Evolutionary conservation across 2,329 filamentous ascomycete genomes (phyloP).

Genomic region (Chaetothyriales sp.): DNA sequence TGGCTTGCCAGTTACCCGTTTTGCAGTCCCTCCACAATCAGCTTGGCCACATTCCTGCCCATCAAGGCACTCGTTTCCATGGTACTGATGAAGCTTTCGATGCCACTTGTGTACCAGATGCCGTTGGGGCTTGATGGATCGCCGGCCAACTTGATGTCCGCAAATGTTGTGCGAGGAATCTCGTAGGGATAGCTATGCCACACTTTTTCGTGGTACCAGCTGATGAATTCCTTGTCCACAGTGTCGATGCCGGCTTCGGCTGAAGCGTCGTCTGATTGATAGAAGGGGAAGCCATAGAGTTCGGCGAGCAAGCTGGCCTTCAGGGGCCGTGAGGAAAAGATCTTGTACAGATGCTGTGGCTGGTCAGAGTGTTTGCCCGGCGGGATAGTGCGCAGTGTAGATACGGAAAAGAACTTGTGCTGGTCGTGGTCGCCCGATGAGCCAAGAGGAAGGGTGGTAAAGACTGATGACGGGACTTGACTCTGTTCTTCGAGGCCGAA

Average conservation of each 20-base stretch:
- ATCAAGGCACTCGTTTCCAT: constrained; percentile 95
- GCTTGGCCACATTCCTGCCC: constrained; percentile 50
- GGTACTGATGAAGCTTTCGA: constrained; percentile 88
- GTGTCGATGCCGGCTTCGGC: constrained; percentile 10
- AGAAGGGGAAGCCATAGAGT: constrained; percentile 33
- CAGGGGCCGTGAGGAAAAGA: constrained; percentile 45
- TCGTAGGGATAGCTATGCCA: constrained; percentile 81
- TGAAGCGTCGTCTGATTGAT: constrained; percentile 7
- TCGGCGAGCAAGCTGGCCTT: constrained; percentile 34
- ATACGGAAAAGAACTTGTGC: constrained; percentile 75
- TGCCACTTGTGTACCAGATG: constrained; percentile 49
- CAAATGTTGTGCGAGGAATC: constrained; percentile 74
- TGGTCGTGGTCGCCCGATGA: constrained; percentile 48
- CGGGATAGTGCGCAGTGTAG: constrained; percentile 54
- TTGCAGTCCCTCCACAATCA: constrained; percentile 36
- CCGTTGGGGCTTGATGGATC: background rate
- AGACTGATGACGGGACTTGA: constrained; percentile 56
- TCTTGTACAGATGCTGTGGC: constrained; percentile 46
- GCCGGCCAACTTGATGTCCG: constrained; percentile 45
- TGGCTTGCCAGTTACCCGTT: background rate
- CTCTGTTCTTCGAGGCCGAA: constrained; percentile 48
- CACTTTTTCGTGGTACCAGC: constrained; percentile 63
- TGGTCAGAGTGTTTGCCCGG: constrained; percentile 23
- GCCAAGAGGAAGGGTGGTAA: constrained; percentile 60
- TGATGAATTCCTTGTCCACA: constrained; percentile 37